Conservation (phyloP, 2,329 filamentous ascomycete genomes). For the Cytospora chrysosperma region DNA sequence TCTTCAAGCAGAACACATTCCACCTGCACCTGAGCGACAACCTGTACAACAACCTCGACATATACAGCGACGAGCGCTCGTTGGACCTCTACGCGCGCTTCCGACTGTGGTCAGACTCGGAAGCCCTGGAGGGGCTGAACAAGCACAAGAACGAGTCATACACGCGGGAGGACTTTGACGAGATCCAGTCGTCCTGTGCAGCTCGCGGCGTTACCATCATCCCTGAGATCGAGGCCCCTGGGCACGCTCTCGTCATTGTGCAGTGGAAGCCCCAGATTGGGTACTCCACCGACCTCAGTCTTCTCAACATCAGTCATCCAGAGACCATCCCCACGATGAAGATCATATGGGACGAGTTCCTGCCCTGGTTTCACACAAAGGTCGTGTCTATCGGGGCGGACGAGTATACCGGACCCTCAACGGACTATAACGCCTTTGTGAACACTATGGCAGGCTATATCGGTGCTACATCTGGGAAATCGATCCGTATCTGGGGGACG, state of each 20-base stretch:
- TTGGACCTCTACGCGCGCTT: conserved; percentile 55
- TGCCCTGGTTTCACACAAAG: conserved; percentile 57
- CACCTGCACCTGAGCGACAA: conserved; percentile 61
- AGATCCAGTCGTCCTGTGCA: conserved; percentile 52
- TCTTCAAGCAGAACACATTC: conserved; percentile 60
- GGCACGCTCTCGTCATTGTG: conserved; percentile 54
- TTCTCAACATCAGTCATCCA: conserved; percentile 56
- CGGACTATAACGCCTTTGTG: conserved; percentile 53
- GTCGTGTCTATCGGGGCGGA: conserved; percentile 57
- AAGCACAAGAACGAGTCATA: conserved; percentile 55
- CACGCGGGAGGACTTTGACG: conserved; percentile 48
- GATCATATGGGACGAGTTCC: conserved; percentile 51
- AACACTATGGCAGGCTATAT: conserved; percentile 51
- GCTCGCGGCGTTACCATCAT: conserved; percentile 56
- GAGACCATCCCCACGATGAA: conserved; percentile 54
- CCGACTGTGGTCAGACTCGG: conserved; percentile 49
- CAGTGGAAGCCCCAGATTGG: conserved; percentile 60
- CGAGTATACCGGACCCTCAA: conserved; percentile 48
- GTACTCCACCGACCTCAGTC: conserved; percentile 44
- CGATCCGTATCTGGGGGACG: conserved; percentile 56
- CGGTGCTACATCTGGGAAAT: conserved; percentile 39
- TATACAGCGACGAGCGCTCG: conserved; percentile 46
- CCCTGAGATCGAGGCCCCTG: conserved; percentile 60
- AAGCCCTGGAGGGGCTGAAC: conserved; percentile 48
- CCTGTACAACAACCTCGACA: conserved; percentile 46